A percentile compares a stretch with the other conserved stretches of the same genome.
These are phyloP conservation scores for Coffea eugenioides DNA, from an alignment of 257 asterid species.

Conservation along the genomic window DNA sequence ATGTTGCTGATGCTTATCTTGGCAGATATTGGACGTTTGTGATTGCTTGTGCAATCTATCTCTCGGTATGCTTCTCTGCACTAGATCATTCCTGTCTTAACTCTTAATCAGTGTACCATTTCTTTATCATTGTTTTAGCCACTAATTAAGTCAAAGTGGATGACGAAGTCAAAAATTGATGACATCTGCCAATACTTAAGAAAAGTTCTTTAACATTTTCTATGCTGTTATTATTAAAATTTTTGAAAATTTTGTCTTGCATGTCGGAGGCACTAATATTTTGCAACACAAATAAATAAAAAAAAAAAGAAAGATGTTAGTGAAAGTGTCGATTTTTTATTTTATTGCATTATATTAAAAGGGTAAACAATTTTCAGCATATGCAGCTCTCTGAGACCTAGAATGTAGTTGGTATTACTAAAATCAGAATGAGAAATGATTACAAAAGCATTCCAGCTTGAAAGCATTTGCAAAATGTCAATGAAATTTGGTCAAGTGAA, in stretches of 20 bases:
- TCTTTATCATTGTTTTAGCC: not conserved
- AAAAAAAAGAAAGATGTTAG: not conserved
- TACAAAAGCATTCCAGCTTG: no score
- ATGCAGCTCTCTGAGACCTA: not conserved
- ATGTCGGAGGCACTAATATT: not conserved
- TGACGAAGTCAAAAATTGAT: not conserved
- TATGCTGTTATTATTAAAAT: not conserved
- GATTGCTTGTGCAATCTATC: conserved; percentile 54
- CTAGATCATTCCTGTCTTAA: not conserved
- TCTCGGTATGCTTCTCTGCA: conserved; percentile 41
- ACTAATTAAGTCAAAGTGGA: not conserved
- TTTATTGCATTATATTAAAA: no score
- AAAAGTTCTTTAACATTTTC: not conserved
- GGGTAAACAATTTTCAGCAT: no score
- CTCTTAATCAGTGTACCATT: no score
- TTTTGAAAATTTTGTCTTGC: not conserved
- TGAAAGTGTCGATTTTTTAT: no score
- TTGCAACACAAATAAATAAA: no score
- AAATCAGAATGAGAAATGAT: no score
- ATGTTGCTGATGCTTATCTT: conserved; percentile 71
- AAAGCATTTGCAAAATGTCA: no score
- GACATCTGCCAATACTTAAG: not conserved
- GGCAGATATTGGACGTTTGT: conserved; percentile 84
- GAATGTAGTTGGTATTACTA: not conserved
- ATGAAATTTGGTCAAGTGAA: no score